Evolutionary conservation across 441 rosid species (phyloP).

Genomic region (Corymbia calophylla): DNA sequence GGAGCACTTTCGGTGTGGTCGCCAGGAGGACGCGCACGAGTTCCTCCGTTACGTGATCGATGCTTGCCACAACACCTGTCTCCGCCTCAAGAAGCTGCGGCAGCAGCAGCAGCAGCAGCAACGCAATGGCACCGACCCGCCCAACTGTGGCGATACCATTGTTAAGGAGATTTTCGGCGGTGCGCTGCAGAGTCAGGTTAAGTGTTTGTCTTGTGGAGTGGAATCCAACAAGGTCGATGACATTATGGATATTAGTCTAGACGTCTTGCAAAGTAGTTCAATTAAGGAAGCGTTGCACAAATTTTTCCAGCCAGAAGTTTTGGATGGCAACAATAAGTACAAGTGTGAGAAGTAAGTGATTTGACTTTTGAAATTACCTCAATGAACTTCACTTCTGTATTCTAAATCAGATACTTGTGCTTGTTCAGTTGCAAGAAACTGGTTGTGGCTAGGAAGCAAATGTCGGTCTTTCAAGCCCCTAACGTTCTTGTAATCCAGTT

Average conservation of each 20-base stretch:
- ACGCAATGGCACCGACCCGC: not conserved
- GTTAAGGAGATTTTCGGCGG: constrained; percentile 96
- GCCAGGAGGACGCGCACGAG: constrained; percentile 97
- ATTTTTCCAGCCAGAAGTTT: constrained; percentile 83
- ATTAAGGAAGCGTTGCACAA: constrained; percentile 76
- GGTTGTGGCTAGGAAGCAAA: constrained; percentile 93
- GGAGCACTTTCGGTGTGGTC: constrained; percentile 68
- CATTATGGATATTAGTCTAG: constrained; percentile 94
- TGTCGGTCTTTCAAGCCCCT: constrained; percentile 86
- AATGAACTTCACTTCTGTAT: not conserved
- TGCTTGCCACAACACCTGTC: constrained; percentile 85
- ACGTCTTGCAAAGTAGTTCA: constrained; percentile 56
- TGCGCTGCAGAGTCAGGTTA: constrained; percentile 89
- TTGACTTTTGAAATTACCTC: not conserved
- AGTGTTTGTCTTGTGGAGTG: constrained; percentile 72
- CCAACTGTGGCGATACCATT: constrained; percentile 23
- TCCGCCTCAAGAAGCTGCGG: constrained; percentile 67
- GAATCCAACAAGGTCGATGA: constrained; percentile 93
- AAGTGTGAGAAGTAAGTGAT: constrained; percentile 71
- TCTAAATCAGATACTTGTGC: constrained; percentile 7
- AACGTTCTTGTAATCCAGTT: constrained; percentile 87
- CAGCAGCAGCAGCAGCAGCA: not conserved
- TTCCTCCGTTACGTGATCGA: constrained; percentile 86
- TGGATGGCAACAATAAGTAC: constrained; percentile 93
- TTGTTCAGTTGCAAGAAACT: constrained; percentile 83